Evolutionary conservation across 352 stramenopile species (phyloP).

Genomic region (Phytophthora cryptogea): DNA sequence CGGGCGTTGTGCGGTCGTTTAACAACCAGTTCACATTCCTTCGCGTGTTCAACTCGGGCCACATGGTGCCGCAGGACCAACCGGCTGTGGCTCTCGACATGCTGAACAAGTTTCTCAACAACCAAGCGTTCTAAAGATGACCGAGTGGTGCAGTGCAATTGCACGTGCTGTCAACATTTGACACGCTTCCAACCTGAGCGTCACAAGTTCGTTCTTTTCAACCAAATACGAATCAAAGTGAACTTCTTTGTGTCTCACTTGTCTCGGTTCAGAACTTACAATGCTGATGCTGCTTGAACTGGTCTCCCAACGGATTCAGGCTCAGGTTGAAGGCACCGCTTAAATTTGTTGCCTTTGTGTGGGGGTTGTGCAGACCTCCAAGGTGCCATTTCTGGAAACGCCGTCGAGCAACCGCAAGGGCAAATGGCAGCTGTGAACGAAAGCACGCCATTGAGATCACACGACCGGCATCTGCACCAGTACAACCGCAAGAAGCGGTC

Average conservation of each 20-base stretch:
- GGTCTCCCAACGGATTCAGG: constrained; percentile 20
- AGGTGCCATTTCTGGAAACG: constrained; percentile 46
- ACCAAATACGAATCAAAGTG: constrained; percentile 8
- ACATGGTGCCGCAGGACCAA: constrained; percentile 70
- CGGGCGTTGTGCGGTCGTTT: constrained; percentile 42
- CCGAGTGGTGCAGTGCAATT: not conserved
- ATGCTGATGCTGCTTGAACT: constrained; percentile 4
- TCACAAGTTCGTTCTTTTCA: not conserved
- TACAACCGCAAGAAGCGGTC: constrained; percentile 17
- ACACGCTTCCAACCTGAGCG: too few relatives aligned
- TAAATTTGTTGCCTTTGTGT: constrained; percentile 9
- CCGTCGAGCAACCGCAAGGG: not conserved
- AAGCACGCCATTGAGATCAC: constrained; percentile 19
- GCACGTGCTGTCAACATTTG: not conserved
- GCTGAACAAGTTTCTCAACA: constrained; percentile 72
- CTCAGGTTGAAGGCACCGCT: constrained; percentile 9
- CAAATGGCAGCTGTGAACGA: constrained; percentile 17
- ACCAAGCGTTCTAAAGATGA: constrained; percentile 32
- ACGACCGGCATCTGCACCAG: constrained; percentile 25
- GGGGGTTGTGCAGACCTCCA: not conserved
- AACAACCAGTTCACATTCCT: constrained; percentile 62
- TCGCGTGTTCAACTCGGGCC: constrained; percentile 62
- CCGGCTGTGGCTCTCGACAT: constrained; percentile 56
- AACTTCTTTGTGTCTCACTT: not conserved
- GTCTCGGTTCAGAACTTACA: constrained; percentile 20